phyloP scores from a whole-genome alignment of 2,329 filamentous ascomycete genomes.

The Aphanoascus verrucosus region DNA sequence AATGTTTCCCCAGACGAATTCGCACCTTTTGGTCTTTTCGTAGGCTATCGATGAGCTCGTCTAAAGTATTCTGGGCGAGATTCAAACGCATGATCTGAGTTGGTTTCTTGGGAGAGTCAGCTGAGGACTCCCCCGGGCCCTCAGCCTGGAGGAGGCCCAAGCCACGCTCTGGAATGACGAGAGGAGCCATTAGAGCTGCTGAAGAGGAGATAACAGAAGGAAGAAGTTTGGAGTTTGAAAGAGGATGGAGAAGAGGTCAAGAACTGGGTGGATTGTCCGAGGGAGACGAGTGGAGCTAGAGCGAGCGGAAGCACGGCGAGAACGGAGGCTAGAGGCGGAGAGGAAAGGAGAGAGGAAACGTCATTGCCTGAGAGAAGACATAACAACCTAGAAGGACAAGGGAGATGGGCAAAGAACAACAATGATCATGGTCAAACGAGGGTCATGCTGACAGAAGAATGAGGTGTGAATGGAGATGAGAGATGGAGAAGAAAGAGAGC shows the following conservation, averaged over 20 bases:
- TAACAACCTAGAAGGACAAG: neutral
- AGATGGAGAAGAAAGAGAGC: conserved; percentile 17
- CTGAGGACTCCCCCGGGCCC: conserved; percentile 19
- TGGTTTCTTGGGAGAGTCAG: conserved; percentile 25
- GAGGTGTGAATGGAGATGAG: conserved; percentile 16
- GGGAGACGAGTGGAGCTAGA: conserved; percentile 8
- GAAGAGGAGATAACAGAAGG: conserved; percentile 2
- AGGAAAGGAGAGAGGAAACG: conserved; percentile 10
- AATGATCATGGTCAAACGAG: conserved; percentile 7
- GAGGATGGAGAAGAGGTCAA: conserved; percentile 10
- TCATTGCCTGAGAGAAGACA: neutral
- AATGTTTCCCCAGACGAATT: conserved; percentile 39
- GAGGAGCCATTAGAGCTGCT: conserved; percentile 23
- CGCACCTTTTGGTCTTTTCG: conserved; percentile 35
- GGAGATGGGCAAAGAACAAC: conserved; percentile 3
- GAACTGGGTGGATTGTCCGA: conserved; percentile 7
- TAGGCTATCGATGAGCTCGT: conserved; percentile 37
- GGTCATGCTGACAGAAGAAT: conserved; percentile 16
- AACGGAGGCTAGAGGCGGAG: neutral
- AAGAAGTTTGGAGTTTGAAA: conserved; percentile 9
- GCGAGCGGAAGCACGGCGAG: conserved; percentile 1
- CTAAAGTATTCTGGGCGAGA: conserved; percentile 35
- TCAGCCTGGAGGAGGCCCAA: conserved; percentile 31
- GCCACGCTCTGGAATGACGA: conserved; percentile 31
- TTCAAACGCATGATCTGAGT: conserved; percentile 40